phyloP scores from a whole-genome alignment of 2,329 filamentous ascomycete species.

The Claviceps cyperi region DNA sequence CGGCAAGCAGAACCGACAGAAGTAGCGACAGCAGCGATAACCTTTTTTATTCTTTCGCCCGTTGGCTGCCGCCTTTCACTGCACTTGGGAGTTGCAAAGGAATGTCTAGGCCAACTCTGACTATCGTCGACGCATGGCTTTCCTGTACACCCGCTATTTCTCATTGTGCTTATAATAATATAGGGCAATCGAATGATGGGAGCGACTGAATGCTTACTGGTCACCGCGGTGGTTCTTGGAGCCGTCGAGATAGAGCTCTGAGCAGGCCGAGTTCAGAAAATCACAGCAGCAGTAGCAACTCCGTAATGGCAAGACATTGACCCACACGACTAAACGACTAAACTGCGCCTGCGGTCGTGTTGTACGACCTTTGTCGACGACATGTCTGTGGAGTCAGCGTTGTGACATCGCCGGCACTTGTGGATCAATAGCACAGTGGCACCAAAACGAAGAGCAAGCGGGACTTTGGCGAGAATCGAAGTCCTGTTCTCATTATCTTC shows the following conservation, averaged over 20 bases:
- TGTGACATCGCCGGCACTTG: too few species aligned
- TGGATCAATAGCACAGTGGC: too few species aligned
- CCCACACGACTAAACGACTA: too few species aligned
- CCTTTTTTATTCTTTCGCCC: constrained; percentile 29
- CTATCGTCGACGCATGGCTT: constrained; percentile 93
- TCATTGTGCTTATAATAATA: constrained; percentile 11
- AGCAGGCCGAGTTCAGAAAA: constrained; percentile 36
- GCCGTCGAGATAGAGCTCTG: constrained; percentile 81
- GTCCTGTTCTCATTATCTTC: too few species aligned
- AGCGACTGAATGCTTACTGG: constrained; percentile 71
- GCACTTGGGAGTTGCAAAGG: constrained; percentile 72
- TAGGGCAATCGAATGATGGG: constrained; percentile 43
- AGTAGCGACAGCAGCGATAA: background rate
- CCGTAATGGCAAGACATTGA: too few species aligned
- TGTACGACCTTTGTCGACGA: too few species aligned
- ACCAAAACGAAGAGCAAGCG: too few species aligned
- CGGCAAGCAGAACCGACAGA: constrained; percentile 23
- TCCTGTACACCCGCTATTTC: constrained; percentile 65
- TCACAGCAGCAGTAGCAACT: constrained; percentile 28
- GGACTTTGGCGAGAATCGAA: too few species aligned
- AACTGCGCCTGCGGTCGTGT: too few species aligned
- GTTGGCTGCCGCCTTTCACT: constrained; percentile 38
- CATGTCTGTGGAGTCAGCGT: too few species aligned
- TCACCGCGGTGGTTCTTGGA: constrained; percentile 69
- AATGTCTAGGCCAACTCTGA: constrained; percentile 79